These are phyloP conservation scores for Fusarium ramigenum DNA, from an alignment of 2,329 filamentous ascomycete species.

Conservation along the genomic window DNA sequence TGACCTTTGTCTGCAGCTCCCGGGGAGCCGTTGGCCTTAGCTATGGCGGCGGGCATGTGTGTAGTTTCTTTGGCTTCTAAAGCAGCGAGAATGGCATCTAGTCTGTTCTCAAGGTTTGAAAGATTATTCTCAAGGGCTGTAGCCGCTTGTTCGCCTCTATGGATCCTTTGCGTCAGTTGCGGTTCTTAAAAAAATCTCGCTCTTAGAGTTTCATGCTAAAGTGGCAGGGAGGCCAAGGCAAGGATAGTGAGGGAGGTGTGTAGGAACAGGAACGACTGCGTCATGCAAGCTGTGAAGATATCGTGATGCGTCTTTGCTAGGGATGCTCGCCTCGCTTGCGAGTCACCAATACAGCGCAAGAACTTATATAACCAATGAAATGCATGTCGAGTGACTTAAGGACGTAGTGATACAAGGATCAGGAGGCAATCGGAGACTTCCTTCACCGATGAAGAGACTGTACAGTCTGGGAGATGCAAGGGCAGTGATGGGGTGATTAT, in stretches of 20 bases:
- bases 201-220: background rate
- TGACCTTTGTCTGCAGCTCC: background rate
- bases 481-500: background rate
- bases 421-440: background rate
- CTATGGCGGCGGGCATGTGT: background rate
- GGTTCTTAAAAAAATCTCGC: background rate
- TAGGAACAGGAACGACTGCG: background rate
- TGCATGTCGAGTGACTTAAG: background rate
- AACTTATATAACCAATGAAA: background rate
- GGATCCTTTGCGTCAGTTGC: slow-evolving; percentile 27
- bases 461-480: background rate
- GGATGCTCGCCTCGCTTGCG: background rate
- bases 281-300: background rate
- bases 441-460: background rate
- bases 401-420: background rate
- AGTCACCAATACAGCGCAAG: background rate
- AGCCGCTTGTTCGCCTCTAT: slow-evolving; percentile 65
- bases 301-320: background rate
- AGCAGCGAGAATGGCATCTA: slow-evolving; percentile 63
- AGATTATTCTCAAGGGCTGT: slow-evolving; percentile 63
- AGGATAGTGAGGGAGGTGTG: background rate
- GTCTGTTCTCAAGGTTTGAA: slow-evolving; percentile 60
- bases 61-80: slow-evolving; percentile 49
- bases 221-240: background rate
- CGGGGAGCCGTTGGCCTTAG: background rate